Evolutionary conservation across 805 yeast species (phyloP), one percentile per base, ranked within the genome.

Genomic region (Wickerhamiella parazyma): DNA sequence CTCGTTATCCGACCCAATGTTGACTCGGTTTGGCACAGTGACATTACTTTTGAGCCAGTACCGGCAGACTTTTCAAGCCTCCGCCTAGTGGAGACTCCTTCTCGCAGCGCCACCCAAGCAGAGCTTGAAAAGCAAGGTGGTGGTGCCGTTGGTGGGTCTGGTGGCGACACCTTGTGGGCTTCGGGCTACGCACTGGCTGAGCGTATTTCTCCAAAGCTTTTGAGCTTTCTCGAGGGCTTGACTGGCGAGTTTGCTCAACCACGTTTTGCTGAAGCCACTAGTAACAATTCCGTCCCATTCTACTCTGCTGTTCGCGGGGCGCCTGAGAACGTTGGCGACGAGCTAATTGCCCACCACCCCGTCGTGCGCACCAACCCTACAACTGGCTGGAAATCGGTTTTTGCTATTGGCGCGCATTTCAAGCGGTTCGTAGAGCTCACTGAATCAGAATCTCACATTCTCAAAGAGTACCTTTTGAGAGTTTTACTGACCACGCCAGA

Each of bases 331-430:
- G 61, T 61, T 11, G 78, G 78, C 26, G 78, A 73, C 50, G 73
- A 78, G 3, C 53, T 64, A 5, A 73, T 72, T 67, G 65, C 71
- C 17, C 50, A 59, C 61, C 82, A 76, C 57, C 80, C 80, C 3
- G 48, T 76, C 24, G 69, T 76, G 33, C 68, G 80, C 60, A 73
- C 79, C 31, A 77, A 77, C 51, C 81, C 82, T 10, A 76, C 69
- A 10, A 75, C 80, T 20, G 79, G 79, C 36, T 67, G 75, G 72
- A 76, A 76, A 57, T 61, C 75, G 1, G 59, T 75, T 48, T 75
- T 62, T 47, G 72, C 74, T 33, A 73, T 73, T 59, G 65, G 75
- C 38, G 60, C 64, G 20, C 20, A 33, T n/a, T 33, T 33, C 12
- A 8, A 19, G 20, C 22, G 36, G 4, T 33, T 33, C 17, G 65